phyloP scores from a whole-genome alignment of 2,329 filamentous ascomycete species.

The Helotiales sp. region DNA sequence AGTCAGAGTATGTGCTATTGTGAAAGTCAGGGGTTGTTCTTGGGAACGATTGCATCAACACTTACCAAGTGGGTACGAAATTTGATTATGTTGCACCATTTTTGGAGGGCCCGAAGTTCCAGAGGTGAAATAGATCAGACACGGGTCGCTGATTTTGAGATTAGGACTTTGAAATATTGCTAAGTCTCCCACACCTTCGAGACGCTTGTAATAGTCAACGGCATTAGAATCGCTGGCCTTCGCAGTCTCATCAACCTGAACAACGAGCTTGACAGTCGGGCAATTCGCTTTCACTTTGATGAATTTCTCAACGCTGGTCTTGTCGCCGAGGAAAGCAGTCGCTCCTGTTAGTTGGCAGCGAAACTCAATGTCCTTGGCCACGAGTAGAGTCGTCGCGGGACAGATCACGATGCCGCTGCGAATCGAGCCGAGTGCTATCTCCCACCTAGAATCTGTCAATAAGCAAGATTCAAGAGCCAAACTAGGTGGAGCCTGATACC shows the following conservation, averaged over 20 bases:
- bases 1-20: conserved; percentile 44
- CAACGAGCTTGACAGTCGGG: conserved; percentile 42
- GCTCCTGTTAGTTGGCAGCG: conserved; percentile 44
- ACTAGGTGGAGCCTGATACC: neutral
- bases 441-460: conserved; percentile 43
- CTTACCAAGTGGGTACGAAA: conserved; percentile 47
- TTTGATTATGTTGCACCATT: conserved; percentile 49
- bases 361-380: conserved; percentile 48
- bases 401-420: conserved; percentile 46
- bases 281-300: conserved; percentile 42
- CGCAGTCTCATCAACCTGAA: conserved; percentile 38
- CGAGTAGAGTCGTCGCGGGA: conserved; percentile 47
- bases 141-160: conserved; percentile 14
- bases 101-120: conserved; percentile 49
- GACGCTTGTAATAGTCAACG: neutral
- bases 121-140: conserved; percentile 48
- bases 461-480: neutral
- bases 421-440: conserved; percentile 46
- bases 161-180: neutral
- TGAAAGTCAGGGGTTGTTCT: neutral
- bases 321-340: conserved; percentile 47
- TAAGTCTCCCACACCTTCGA: neutral
- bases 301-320: conserved; percentile 44
- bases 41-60: neutral
- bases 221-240: neutral